Evolutionary conservation across 2,329 filamentous ascomycete species (phyloP).

Genomic region (Thielaviopsis musarum): DNA sequence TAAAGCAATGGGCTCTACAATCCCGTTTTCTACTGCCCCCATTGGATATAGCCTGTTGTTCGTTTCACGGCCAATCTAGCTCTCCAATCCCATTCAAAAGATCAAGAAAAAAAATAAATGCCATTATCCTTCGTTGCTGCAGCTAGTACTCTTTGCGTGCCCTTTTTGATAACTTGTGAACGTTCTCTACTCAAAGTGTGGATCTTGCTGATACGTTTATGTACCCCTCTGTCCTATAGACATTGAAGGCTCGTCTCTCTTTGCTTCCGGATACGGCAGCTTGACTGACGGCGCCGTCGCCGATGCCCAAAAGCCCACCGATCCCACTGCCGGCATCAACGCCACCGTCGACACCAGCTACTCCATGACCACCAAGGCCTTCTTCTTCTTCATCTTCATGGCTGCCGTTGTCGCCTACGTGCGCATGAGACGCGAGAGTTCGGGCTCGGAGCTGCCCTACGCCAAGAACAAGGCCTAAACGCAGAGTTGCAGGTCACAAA

Average conservation of each 20-base stretch:
- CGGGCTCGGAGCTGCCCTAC: slow-evolving; percentile 1
- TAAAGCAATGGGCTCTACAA: background rate
- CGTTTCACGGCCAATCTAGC: background rate
- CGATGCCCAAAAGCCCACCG: slow-evolving; percentile 7
- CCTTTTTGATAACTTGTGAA: background rate
- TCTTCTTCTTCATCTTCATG: slow-evolving; percentile 11
- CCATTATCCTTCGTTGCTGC: background rate
- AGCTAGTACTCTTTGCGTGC: slow-evolving; percentile 4
- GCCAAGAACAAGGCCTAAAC: slow-evolving; percentile 3
- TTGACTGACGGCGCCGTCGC: slow-evolving; percentile 10
- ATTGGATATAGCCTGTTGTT: background rate
- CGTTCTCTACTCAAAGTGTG: background rate
- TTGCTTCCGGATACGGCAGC: slow-evolving; percentile 8
- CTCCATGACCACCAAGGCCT: slow-evolving; percentile 7
- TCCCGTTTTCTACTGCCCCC: background rate
- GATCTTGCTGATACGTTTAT: slow-evolving; percentile 9
- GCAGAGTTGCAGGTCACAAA: background rate
- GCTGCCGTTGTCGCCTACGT: slow-evolving; percentile 8
- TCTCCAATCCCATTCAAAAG: background rate
- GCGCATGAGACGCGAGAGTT: slow-evolving; percentile 7
- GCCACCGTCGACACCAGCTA: slow-evolving; percentile 2
- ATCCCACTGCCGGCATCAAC: slow-evolving; percentile 3
- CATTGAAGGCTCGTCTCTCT: slow-evolving; percentile 9
- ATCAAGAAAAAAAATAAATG: background rate
- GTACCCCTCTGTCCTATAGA: slow-evolving; percentile 1